A percentile compares a stretch with the other conserved stretches of the same genome.
phyloP scores from a whole-genome alignment of 2,329 filamentous ascomycete genomes.

The Magnaporthiopsis rhizophila region DNA sequence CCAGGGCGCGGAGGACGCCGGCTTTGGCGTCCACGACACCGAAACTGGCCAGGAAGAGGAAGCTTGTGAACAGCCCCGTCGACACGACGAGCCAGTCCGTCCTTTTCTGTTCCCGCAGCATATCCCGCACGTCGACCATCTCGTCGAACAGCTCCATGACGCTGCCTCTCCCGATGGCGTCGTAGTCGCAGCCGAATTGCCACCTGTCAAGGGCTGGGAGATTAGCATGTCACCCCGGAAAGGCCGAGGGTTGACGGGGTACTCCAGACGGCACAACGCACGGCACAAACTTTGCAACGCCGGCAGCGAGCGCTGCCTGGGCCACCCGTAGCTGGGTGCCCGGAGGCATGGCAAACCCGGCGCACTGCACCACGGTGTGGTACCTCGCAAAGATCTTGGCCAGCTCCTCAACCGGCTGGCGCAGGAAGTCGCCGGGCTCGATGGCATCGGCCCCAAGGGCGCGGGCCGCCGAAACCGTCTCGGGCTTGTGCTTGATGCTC shows the following conservation, averaged over 20 bases:
- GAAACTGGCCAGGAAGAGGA: constrained; percentile 56
- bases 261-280: not conserved
- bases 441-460: constrained; percentile 22
- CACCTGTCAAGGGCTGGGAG: constrained; percentile 44
- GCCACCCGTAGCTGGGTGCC: constrained; percentile 50
- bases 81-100: constrained; percentile 57
- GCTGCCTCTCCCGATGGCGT: constrained; percentile 49
- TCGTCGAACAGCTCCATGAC: constrained; percentile 61
- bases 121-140: constrained; percentile 49
- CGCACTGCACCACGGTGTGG: constrained; percentile 50
- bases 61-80: constrained; percentile 65
- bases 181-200: constrained; percentile 70
- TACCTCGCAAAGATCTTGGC: constrained; percentile 34
- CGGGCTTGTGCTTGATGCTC: constrained; percentile 29
- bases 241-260: too few species aligned
- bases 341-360: constrained; percentile 48
- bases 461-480: constrained; percentile 19
- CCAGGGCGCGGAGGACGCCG: constrained; percentile 41
- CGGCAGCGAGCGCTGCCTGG: constrained; percentile 30
- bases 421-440: constrained; percentile 34
- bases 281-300: constrained; percentile 32
- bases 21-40: constrained; percentile 47
- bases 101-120: constrained; percentile 37
- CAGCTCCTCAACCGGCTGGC: constrained; percentile 28
- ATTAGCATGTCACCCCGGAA: not conserved